Conservation (phyloP, 2,329 filamentous ascomycete genomes). For the Metarhizium robertsii region DNA sequence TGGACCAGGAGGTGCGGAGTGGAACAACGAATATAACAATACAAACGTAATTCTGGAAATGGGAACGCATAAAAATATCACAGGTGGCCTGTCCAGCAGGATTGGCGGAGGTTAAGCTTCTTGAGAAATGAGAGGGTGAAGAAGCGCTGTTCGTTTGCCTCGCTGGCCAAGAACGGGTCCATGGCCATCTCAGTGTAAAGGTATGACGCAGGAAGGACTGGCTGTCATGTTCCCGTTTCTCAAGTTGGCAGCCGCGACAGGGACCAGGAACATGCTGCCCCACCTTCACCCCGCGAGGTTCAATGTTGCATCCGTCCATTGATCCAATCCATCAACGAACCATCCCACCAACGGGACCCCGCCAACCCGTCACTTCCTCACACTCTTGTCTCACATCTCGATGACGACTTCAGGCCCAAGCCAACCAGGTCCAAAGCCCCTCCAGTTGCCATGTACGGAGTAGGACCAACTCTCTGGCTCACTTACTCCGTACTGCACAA, state of each 20-base stretch:
- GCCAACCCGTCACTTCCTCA: no score
- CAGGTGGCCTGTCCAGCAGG: slow-evolving; percentile 7
- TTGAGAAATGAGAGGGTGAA: slow-evolving; percentile 1
- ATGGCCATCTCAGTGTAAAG: background rate
- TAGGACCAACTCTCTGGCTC: no score
- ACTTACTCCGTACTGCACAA: no score
- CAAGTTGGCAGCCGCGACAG: slow-evolving; percentile 4
- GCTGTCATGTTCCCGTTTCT: background rate
- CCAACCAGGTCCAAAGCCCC: no score
- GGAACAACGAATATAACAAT: background rate
- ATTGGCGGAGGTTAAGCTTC: slow-evolving; percentile 1
- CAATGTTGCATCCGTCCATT: no score
- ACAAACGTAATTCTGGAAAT: background rate
- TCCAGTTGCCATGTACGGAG: no score
- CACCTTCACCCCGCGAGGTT: no score
- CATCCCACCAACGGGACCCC: no score
- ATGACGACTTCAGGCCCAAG: no score
- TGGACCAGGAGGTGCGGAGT: background rate
- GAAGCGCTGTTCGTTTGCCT: background rate
- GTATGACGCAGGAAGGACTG: slow-evolving; percentile 11
- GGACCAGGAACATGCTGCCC: slow-evolving; percentile 5
- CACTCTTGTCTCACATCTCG: no score
- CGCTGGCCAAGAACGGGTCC: background rate
- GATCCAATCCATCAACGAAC: no score
- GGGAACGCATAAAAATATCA: background rate